phyloP scores from a whole-genome alignment of 805 yeast genomes.

The Wilhelminamyces savonicus region DNA sequence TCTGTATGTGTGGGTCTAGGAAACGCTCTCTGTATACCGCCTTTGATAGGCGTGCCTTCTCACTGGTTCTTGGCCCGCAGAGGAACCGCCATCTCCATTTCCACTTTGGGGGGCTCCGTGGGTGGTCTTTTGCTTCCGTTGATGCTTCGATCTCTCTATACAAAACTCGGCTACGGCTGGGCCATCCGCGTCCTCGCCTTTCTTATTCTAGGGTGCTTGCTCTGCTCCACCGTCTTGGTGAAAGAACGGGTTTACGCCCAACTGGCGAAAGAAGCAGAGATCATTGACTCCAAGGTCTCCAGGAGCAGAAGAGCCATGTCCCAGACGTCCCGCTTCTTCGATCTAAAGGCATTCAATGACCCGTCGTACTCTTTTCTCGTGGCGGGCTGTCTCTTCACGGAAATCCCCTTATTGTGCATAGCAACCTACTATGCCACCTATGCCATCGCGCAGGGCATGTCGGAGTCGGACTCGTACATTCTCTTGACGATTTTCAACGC shows the following conservation, averaged over 20 bases:
- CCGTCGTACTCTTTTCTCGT: constrained; percentile 27
- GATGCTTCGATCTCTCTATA: constrained; percentile 39
- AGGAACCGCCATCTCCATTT: constrained; percentile 56
- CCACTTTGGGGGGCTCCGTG: constrained; percentile 59
- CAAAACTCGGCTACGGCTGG: constrained; percentile 53
- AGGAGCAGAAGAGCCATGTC: background rate
- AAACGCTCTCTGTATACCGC: constrained; percentile 54
- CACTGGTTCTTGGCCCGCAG: constrained; percentile 61
- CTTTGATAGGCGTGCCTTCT: constrained; percentile 53
- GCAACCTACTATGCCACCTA: constrained; percentile 54
- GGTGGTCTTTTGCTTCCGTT: constrained; percentile 63
- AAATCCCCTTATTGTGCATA: constrained; percentile 46
- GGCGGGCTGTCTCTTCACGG: constrained; percentile 38
- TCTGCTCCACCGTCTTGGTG: constrained; percentile 17
- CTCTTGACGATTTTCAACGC: constrained; percentile 43
- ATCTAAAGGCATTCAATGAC: constrained; percentile 34
- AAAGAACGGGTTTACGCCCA: constrained; percentile 20
- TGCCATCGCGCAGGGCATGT: constrained; percentile 44
- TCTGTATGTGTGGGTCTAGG: constrained; percentile 54
- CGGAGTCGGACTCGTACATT: constrained; percentile 36
- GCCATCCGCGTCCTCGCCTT: constrained; percentile 45
- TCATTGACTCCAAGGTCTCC: background rate
- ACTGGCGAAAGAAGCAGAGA: too few relatives aligned
- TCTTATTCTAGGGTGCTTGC: constrained; percentile 20
- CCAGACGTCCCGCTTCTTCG: constrained; percentile 17